Evolutionary conservation across 306 rosid species (phyloP).

Genomic region (Dalbergia oliveri): DNA sequence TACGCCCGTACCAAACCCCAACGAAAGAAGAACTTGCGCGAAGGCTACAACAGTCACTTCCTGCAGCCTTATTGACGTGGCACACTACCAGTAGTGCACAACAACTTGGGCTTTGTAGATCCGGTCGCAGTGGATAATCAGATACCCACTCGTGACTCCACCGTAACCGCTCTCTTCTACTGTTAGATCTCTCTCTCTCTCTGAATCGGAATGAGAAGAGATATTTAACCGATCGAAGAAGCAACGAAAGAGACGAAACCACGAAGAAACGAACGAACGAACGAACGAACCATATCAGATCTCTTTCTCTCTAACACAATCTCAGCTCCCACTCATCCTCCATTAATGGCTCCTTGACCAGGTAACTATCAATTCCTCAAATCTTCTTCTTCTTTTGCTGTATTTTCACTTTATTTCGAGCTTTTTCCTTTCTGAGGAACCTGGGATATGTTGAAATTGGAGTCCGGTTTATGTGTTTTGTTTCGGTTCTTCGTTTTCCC

Average conservation of each 20-base stretch:
- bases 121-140: conserved; percentile 10
- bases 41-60: conserved; percentile 1
- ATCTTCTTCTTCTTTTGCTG: background rate
- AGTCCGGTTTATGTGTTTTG: conserved; percentile 16
- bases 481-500: conserved; percentile 3
- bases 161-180: conserved; percentile 23
- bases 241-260: conserved; percentile 18
- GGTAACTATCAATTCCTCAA: conserved; percentile 43
- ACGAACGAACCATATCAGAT: background rate
- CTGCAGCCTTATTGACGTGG: conserved; percentile 7
- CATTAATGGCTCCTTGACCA: conserved; percentile 55
- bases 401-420: conserved; percentile 26
- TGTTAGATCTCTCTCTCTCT: conserved; percentile 43
- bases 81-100: background rate
- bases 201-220: background rate
- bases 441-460: background rate
- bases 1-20: background rate
- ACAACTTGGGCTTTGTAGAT: background rate
- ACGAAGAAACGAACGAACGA: conserved; percentile 8
- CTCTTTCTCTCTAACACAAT: conserved; percentile 36
- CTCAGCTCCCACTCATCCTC: conserved; percentile 39
- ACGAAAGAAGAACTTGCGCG: background rate
- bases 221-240: conserved; percentile 27
- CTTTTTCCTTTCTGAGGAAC: background rate
- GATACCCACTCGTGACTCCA: conserved; percentile 5